Evolutionary conservation across 495 filamentous ascomycete genomes (phyloP), one percentile per base, ranked within the genome.

Genomic region (Antarctomyces pellizariae): DNA sequence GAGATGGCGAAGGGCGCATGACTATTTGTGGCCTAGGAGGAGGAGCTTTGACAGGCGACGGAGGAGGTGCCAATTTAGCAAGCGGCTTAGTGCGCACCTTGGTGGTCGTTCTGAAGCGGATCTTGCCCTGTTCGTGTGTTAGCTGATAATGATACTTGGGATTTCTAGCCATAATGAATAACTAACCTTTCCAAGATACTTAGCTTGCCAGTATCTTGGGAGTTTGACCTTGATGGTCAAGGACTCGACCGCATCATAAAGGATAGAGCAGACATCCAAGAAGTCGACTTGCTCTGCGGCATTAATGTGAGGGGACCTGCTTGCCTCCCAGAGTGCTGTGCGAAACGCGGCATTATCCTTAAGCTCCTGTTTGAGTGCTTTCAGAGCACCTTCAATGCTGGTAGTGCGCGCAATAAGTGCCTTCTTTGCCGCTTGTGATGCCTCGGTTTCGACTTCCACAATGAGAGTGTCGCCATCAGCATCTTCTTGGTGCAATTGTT

Each of bases 271-370:
- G 21, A 92, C 54, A 34, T 89, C 76, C 11, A 75, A 50, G 2
- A 93, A 50, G 25, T 77, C 69, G n/a, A 59, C 54, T 16, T 83
- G 58, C 41, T 95, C 82, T n/a, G 60, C 43, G 2, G 76, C 33
- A 5, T 66, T 65, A 29, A 79, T 59, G 16, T 43, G 40, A 0
- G 61, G 54, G 0, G 80, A 84, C 20, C 69, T 66, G 24, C 79
- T 59, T 11, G 80, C 80, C 26, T 57, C 53, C 77, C 80, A 89
- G 9, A 93, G 48, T n/a, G 66, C 64, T 7, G 64, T 50, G 35
- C 71, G 68, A 27, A 95, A 43, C 2, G 52, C 52, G 9, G 50
- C 28, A 29, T 84, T 67, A 13, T 54, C 49, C 7, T 59, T 50
- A 5, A 92, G 38, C 31, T 90, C 75, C 13, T 53, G 49, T 33